Percentiles rank a stretch among this genome's conserved stretches.
These are phyloP conservation scores for Domatiomyces catenatus DNA, from an alignment of 2,329 filamentous ascomycete species.

Conservation along the genomic window DNA sequence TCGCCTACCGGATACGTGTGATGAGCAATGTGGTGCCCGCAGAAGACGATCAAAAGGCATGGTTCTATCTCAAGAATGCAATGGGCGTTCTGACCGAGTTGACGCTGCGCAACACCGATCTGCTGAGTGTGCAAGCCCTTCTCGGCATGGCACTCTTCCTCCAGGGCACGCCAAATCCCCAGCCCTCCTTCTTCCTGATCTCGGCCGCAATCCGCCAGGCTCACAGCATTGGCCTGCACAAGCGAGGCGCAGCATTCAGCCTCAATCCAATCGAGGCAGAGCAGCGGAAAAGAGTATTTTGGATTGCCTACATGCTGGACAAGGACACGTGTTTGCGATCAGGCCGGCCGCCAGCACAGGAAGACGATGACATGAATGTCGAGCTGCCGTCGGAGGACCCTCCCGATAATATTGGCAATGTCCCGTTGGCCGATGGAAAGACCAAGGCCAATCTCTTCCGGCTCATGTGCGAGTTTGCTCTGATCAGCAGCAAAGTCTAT, in stretches of 20 bases:
- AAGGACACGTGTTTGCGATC: constrained; percentile 59
- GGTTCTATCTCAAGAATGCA: constrained; percentile 92
- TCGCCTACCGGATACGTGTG: constrained; percentile 77
- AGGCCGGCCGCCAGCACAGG: constrained; percentile 56
- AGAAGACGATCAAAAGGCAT: constrained; percentile 86
- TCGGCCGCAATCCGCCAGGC: constrained; percentile 79
- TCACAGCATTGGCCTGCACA: constrained; percentile 90
- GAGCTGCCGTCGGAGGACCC: constrained; percentile 86
- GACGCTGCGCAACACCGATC: constrained; percentile 88
- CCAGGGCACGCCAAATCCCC: constrained; percentile 90
- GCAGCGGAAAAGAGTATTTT: constrained; percentile 66
- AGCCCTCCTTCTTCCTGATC: constrained; percentile 81
- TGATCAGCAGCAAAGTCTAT: constrained; percentile 89
- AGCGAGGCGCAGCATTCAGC: constrained; percentile 81
- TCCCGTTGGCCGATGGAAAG: constrained; percentile 74
- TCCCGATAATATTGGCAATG: constrained; percentile 83
- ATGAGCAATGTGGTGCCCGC: constrained; percentile 87
- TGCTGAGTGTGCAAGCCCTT: constrained; percentile 85
- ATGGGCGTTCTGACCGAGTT: constrained; percentile 86
- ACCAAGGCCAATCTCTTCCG: constrained; percentile 91
- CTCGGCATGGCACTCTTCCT: constrained; percentile 88
- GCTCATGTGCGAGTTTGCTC: constrained; percentile 77
- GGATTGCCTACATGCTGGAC: constrained; percentile 61
- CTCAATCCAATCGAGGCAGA: constrained; percentile 88
- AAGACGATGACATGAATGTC: constrained; percentile 84